Base-by-base conservation (phyloP, 164 flowering plant genomes). In the Dillenia suffruticosa region DNA sequence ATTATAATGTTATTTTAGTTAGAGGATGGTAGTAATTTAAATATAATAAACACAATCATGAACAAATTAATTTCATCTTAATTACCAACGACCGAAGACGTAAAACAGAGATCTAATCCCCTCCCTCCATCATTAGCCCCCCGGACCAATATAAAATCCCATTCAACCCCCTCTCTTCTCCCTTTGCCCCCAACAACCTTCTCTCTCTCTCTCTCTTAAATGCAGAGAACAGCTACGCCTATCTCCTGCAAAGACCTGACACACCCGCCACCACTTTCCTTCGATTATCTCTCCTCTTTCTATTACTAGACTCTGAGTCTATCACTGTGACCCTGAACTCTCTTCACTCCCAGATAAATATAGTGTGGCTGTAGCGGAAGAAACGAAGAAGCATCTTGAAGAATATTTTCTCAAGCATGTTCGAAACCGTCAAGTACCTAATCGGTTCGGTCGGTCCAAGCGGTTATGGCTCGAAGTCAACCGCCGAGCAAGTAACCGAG, bases 381-480 rank as follows among this genome's bases (percentile, higher is more conserved):
- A 43, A 57, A 44, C 53, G 9, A 17, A 54, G 48, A 49, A 48
- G 10, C 9, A 26, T 44, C 12, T 15, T 6, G 46, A 32, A 4
- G n/a, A 11, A 24, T 56, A 51, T 32, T 32, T 32, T 32, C 40
- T 6, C 40, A 32, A 32, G 40, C 40, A 93, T 93, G 98, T 73
- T 90, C 2, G 92, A 82, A 43, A 74, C 90, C 0, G 57, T 89
- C 1, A 89, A 79, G 53, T 87, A 93, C 77, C 82, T 93, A 0
- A 62, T 82, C 72, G 98, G 98, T 50, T 59, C 85, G 8, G 68
- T 65, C 49, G 96, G 97, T 2, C 61, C 89, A 1, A 83, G 87
- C 64, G 96, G 98, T 43, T 89, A 58, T 70, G 86, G 97, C 72
- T 87, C 96, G 65, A 93, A 83, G 64, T 83, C 97, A 62, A 90